phyloP scores from a whole-genome alignment of 768 basidiomycete genomes.

The Goffeauzyma gilvescens region DNA sequence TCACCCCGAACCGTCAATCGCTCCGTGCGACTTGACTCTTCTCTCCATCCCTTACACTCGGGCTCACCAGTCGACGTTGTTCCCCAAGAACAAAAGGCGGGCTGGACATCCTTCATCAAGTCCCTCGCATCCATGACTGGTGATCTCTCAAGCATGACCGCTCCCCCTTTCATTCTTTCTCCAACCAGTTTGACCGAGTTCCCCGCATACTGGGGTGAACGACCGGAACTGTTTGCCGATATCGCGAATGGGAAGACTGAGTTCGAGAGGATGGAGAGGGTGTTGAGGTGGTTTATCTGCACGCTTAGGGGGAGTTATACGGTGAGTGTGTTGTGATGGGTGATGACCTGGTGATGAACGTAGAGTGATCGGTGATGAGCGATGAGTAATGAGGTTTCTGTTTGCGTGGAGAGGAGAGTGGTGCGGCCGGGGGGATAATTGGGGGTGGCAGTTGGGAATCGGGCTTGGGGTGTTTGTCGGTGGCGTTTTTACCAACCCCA shows the following conservation, averaged over 20 bases:
- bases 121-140: conserved; percentile 60
- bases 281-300: conserved; percentile 91
- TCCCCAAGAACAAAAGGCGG: conserved; percentile 60
- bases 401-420: no score
- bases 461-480: no score
- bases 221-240: conserved; percentile 67
- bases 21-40: conserved; percentile 23
- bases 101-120: conserved; percentile 80
- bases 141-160: conserved; percentile 48
- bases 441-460: no score
- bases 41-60: conserved; percentile 24
- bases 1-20: no score
- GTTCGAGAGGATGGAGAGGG: conserved; percentile 55
- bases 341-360: not conserved
- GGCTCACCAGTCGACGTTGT: conserved; percentile 46
- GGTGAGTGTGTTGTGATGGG: conserved; percentile 12
- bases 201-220: conserved; percentile 95
- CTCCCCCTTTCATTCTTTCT: conserved; percentile 55
- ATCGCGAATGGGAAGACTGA: conserved; percentile 59
- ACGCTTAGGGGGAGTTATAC: conserved; percentile 72
- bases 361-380: not conserved
- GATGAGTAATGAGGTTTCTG: no score
- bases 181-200: conserved; percentile 82
- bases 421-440: no score
- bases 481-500: no score